A percentile compares a stretch with the other conserved stretches of the same genome.
Evolutionary conservation across 2,329 filamentous ascomycete genomes (phyloP).

Genomic region (Cadophora gregata): DNA sequence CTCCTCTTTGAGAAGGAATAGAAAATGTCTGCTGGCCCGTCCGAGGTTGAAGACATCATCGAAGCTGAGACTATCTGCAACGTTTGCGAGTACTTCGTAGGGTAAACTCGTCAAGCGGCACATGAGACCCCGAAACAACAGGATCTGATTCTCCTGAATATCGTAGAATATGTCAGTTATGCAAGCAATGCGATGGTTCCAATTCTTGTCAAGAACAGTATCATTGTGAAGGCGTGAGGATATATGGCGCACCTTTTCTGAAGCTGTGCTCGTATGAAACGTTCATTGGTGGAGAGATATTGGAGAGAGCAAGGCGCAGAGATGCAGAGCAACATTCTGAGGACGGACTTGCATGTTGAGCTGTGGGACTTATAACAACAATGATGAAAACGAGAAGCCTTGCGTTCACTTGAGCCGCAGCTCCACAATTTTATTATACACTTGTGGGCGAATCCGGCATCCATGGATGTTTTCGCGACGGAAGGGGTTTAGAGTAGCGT

Average conservation of each 20-base stretch:
- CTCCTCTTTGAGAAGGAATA: conserved; percentile 40
- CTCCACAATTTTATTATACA: no score
- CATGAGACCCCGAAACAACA: conserved; percentile 34
- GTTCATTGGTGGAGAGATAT: background rate
- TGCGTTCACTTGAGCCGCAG: background rate
- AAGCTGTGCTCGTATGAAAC: background rate
- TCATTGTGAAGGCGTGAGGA: background rate
- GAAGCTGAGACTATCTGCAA: conserved; percentile 39
- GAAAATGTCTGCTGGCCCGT: conserved; percentile 36
- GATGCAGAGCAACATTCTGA: background rate
- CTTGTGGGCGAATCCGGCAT: no score
- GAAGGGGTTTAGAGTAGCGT: no score
- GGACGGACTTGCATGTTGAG: background rate
- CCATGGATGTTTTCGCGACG: no score
- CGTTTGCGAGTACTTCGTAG: conserved; percentile 43
- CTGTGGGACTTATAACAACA: background rate
- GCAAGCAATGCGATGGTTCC: background rate
- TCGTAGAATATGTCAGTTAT: background rate
- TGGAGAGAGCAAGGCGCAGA: background rate
- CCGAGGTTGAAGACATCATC: conserved; percentile 43
- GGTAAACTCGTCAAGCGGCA: conserved; percentile 39
- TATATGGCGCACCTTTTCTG: conserved; percentile 5
- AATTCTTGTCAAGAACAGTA: background rate
- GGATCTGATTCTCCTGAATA: conserved; percentile 8
- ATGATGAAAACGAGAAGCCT: background rate